A percentile compares a stretch with the other conserved stretches of the same genome.
Conservation (phyloP, 2,329 filamentous ascomycete genomes). For the Pseudocercospora eumusae region DNA sequence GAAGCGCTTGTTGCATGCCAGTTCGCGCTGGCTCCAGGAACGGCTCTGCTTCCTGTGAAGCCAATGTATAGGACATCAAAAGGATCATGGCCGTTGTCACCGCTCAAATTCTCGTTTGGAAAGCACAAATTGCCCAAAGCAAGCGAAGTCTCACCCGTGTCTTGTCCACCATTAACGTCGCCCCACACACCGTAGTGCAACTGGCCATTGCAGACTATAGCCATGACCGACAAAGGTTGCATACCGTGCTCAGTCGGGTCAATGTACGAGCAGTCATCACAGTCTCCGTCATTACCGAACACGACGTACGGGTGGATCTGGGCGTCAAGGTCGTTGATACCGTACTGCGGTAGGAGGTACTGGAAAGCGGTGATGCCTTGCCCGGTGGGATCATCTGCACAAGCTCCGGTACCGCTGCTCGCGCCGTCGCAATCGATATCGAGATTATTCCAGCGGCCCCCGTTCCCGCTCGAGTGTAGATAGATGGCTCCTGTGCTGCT, state of each 20-base stretch:
- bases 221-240: conserved; percentile 56
- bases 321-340: conserved; percentile 51
- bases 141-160: conserved; percentile 59
- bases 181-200: conserved; percentile 63
- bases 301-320: conserved; percentile 57
- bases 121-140: conserved; percentile 61
- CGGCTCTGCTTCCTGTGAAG: conserved; percentile 58
- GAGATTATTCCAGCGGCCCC: conserved; percentile 53
- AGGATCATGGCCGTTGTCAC: conserved; percentile 56
- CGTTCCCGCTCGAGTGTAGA: conserved; percentile 44
- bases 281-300: conserved; percentile 51
- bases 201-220: conserved; percentile 55
- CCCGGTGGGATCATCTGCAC: conserved; percentile 40
- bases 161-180: conserved; percentile 59
- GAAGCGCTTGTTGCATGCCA: conserved; percentile 55
- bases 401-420: not conserved
- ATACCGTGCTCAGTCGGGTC: conserved; percentile 42
- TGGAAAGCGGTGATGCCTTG: conserved; percentile 54
- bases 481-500: conserved; percentile 42
- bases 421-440: conserved; percentile 61
- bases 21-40: conserved; percentile 56
- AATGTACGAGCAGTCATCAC: conserved; percentile 3
- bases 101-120: conserved; percentile 50
- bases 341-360: conserved; percentile 17
- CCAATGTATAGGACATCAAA: conserved; percentile 64